These are phyloP conservation scores for Raffaelea deltoideospora DNA, from an alignment of 2,329 filamentous ascomycete species.

Conservation along the genomic window DNA sequence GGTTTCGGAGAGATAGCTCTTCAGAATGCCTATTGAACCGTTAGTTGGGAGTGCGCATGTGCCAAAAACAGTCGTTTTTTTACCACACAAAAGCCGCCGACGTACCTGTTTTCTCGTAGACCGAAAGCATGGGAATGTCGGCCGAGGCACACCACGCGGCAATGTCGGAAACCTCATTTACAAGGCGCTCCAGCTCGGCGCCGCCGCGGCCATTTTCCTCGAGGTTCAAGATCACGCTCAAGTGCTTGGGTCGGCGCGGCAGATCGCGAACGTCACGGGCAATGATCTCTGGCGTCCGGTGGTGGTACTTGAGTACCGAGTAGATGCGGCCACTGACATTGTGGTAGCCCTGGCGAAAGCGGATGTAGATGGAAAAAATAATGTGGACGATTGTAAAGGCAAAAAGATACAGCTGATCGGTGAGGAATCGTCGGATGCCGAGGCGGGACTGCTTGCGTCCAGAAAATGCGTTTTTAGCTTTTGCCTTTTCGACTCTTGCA, in stretches of 20 bases:
- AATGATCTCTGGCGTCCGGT: constrained; percentile 86
- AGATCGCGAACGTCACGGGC: constrained; percentile 68
- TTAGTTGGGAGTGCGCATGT: no score
- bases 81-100: no score
- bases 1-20: constrained; percentile 73
- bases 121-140: constrained; percentile 71
- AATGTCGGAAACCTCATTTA: constrained; percentile 84
- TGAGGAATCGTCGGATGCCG: constrained; percentile 46
- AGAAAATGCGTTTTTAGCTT: no score
- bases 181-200: constrained; percentile 64
- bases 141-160: constrained; percentile 86
- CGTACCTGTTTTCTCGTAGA: constrained; percentile 85
- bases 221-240: constrained; percentile 72
- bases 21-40: constrained; percentile 69
- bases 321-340: constrained; percentile 62
- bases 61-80: no score
- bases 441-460: constrained; percentile 29
- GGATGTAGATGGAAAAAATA: constrained; percentile 78
- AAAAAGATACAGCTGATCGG: constrained; percentile 46
- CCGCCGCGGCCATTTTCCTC: constrained; percentile 53
- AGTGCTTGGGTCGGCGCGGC: constrained; percentile 61
- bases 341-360: constrained; percentile 65
- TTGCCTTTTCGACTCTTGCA: no score
- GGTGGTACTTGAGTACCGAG: constrained; percentile 83
- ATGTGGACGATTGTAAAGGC: constrained; percentile 59